Conservation (phyloP, 768 basidiomycete genomes). For the Gloeophyllum trabeum region DNA sequence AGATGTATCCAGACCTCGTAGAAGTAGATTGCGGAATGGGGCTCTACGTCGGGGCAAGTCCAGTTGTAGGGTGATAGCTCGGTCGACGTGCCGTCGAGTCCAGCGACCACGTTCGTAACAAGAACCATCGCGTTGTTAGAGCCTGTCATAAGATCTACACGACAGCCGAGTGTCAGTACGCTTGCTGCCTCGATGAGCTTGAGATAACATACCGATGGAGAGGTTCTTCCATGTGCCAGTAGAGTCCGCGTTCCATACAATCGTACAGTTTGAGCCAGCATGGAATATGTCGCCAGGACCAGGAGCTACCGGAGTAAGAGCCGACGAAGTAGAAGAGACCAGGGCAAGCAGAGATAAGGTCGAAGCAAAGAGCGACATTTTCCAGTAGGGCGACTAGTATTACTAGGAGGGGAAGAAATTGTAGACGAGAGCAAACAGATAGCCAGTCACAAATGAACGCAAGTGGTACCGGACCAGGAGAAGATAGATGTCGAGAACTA, state of each 20-base stretch:
- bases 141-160: conserved; percentile 24
- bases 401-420: too few species aligned
- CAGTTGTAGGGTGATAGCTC: conserved; percentile 20
- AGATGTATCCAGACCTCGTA: conserved; percentile 19
- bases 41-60: conserved; percentile 25
- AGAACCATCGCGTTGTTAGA: conserved; percentile 23
- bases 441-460: too few species aligned
- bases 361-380: conserved; percentile 1
- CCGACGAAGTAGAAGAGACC: conserved; percentile 7
- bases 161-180: too few species aligned
- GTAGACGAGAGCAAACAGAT: too few species aligned
- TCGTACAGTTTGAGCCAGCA: conserved; percentile 21
- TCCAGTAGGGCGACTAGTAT: not conserved
- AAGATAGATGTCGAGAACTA: too few species aligned
- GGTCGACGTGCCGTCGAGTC: conserved; percentile 21
- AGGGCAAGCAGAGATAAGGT: conserved; percentile 1
- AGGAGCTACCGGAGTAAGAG: conserved; percentile 23
- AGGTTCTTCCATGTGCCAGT: conserved; percentile 23
- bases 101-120: conserved; percentile 17
- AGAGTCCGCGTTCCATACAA: conserved; percentile 21
- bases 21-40: conserved; percentile 27
- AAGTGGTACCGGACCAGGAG: too few species aligned
- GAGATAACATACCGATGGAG: conserved; percentile 26
- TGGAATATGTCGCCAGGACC: conserved; percentile 24
- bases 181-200: too few species aligned